Conservation (phyloP, 2,329 filamentous ascomycete genomes). For the Fusarium sp. region DNA sequence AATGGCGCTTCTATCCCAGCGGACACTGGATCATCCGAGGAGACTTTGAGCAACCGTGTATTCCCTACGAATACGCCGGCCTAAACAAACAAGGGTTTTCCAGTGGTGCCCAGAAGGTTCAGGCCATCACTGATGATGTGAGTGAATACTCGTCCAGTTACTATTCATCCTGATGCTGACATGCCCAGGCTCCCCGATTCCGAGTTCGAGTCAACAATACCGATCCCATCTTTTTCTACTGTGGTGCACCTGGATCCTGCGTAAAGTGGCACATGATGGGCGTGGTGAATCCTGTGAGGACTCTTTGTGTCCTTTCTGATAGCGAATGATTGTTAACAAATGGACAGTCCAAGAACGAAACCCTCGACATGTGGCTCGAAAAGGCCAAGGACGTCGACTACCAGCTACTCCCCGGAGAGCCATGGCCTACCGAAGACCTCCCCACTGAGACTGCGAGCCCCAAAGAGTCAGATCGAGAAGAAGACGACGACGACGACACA, state of each 20-base stretch:
- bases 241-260: conserved; percentile 75
- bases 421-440: conserved; percentile 62
- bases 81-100: conserved; percentile 64
- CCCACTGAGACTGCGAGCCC: conserved; percentile 24
- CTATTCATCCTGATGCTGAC: conserved; percentile 8
- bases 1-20: conserved; percentile 72
- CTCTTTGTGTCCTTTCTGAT: background rate
- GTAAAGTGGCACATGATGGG: conserved; percentile 77
- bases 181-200: conserved; percentile 54
- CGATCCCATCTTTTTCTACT: conserved; percentile 76
- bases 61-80: conserved; percentile 68
- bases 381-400: conserved; percentile 61
- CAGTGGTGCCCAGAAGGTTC: conserved; percentile 61
- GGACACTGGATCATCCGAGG: conserved; percentile 74
- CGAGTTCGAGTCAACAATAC: conserved; percentile 68
- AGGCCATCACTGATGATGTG: conserved; percentile 60
- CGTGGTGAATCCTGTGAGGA: conserved; percentile 75
- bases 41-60: conserved; percentile 70
- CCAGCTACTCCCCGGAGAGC: conserved; percentile 67
- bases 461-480: conserved; percentile 6
- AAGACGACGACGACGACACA: conserved; percentile 3
- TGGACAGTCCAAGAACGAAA: conserved; percentile 59
- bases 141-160: conserved; percentile 30
- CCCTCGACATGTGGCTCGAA: conserved; percentile 60
- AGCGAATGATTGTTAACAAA: conserved; percentile 8